Conservation (phyloP, 345 rosid genomes). For the Salix purpurea region DNA sequence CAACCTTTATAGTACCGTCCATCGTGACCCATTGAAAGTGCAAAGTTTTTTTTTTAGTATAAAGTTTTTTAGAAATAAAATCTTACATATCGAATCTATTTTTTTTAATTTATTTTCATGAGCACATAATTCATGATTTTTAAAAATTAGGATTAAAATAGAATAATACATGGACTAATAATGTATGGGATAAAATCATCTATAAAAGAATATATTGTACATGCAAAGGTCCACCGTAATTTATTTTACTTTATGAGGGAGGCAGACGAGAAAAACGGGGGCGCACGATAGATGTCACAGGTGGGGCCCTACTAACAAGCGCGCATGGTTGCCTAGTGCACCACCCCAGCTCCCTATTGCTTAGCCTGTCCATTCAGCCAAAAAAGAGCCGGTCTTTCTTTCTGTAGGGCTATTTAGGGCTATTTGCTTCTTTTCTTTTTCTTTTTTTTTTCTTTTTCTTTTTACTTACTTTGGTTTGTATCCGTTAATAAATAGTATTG, state of each 20-base stretch:
- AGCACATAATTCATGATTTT: too few relatives aligned
- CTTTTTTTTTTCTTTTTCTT: too few relatives aligned
- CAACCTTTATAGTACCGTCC: background rate
- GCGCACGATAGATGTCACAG: conserved; percentile 16
- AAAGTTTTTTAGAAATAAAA: background rate
- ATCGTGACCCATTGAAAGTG: background rate
- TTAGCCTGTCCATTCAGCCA: conserved; percentile 28
- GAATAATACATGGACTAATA: too few relatives aligned
- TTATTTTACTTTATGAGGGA: background rate
- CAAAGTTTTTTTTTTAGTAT: background rate
- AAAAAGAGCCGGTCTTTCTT: background rate
- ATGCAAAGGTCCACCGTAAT: background rate
- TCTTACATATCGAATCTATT: too few relatives aligned
- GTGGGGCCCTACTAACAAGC: conserved; percentile 24
- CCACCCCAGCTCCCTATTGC: conserved; percentile 22
- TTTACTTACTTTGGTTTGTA: background rate
- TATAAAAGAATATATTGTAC: too few relatives aligned
- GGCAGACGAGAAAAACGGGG: background rate
- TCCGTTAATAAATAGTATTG: too few relatives aligned
- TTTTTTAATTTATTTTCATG: too few relatives aligned
- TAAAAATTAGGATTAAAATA: too few relatives aligned
- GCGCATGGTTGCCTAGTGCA: conserved; percentile 28
- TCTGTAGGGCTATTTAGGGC: background rate
- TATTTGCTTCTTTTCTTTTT: background rate
- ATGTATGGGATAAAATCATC: too few relatives aligned